Percentiles rank a stretch among this genome's conserved stretches.
phyloP scores from a whole-genome alignment of 495 filamentous ascomycete species.

The Tuber calosporum region DNA sequence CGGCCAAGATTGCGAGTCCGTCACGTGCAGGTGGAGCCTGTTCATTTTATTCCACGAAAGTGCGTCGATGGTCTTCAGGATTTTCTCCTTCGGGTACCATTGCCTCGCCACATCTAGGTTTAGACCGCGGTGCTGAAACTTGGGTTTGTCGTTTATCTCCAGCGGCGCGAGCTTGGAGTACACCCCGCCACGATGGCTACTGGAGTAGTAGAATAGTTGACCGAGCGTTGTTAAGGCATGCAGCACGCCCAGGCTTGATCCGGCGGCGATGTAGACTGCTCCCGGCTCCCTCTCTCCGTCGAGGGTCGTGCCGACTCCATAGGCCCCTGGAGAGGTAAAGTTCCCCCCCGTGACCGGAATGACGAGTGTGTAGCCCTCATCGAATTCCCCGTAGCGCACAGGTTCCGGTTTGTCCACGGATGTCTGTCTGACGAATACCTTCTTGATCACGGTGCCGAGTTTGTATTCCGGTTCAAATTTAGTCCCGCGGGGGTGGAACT shows the following conservation, averaged over 20 bases:
- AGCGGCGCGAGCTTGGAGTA: slow-evolving; percentile 65
- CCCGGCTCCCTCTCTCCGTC: slow-evolving; percentile 43
- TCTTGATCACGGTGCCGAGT: slow-evolving; percentile 48
- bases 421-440: slow-evolving; percentile 55
- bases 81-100: slow-evolving; percentile 56
- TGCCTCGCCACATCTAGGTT: slow-evolving; percentile 65
- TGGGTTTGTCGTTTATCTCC: slow-evolving; percentile 57
- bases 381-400: slow-evolving; percentile 56
- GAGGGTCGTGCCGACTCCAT: neutral
- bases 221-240: slow-evolving; percentile 62
- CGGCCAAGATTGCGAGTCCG: slow-evolving; percentile 79
- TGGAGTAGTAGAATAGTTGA: slow-evolving; percentile 69
- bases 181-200: slow-evolving; percentile 44
- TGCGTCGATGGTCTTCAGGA: slow-evolving; percentile 64
- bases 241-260: slow-evolving; percentile 58
- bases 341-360: slow-evolving; percentile 43
- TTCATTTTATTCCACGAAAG: slow-evolving; percentile 72
- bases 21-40: slow-evolving; percentile 67
- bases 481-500: slow-evolving; percentile 55
- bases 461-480: slow-evolving; percentile 55
- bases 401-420: slow-evolving; percentile 49
- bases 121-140: slow-evolving; percentile 64
- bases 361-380: slow-evolving; percentile 65
- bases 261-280: slow-evolving; percentile 53
- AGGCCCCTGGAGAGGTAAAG: neutral